Conservation (phyloP, 305 asterid genomes). For the Fraxinus sp. region DNA sequence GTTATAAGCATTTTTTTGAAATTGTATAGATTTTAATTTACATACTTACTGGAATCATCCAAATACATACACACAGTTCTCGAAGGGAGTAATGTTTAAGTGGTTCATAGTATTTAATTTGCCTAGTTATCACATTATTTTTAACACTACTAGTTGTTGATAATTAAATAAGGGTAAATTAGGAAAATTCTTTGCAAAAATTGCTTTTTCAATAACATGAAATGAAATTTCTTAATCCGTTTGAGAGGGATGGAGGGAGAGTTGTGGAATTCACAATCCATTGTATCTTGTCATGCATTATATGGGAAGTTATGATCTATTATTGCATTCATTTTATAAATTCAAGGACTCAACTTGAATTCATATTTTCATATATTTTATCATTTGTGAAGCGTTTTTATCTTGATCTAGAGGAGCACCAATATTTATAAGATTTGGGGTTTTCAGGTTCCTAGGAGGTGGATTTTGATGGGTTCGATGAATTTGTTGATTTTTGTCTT, state of each 20-base stretch:
- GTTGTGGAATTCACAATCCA: background rate
- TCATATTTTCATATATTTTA: background rate
- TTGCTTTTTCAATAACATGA: background rate
- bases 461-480: background rate
- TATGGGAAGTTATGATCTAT: background rate
- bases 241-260: background rate
- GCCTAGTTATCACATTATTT: background rate
- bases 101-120: background rate
- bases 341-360: background rate
- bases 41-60: too few species aligned
- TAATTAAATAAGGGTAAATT: background rate
- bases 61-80: too few species aligned
- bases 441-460: background rate
- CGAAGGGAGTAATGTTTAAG: background rate
- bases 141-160: background rate
- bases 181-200: background rate
- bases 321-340: background rate
- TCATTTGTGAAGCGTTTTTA: background rate
- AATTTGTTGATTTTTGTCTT: background rate
- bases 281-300: background rate
- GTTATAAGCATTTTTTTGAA: background rate
- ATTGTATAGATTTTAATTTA: background rate
- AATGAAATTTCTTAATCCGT: background rate
- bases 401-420: background rate
- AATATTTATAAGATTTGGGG: background rate